Percentiles rank a stretch among this genome's conserved stretches.
These are phyloP conservation scores for Fusarium albidum DNA, from an alignment of 2,329 filamentous ascomycete species.

Conservation along the genomic window DNA sequence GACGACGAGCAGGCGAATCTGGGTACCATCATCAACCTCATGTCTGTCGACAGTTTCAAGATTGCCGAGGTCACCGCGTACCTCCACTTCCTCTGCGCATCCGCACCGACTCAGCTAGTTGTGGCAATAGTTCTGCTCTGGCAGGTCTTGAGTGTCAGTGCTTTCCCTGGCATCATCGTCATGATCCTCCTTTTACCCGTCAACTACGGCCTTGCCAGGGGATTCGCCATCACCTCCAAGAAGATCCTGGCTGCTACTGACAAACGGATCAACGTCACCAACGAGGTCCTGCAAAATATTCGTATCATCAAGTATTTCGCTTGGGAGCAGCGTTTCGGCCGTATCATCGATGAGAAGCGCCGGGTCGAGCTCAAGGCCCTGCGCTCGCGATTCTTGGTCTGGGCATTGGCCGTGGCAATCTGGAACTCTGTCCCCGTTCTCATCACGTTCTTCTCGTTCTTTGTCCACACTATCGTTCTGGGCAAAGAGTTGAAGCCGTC, in stretches of 20 bases:
- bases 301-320: constrained; percentile 99
- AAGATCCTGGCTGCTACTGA: constrained; percentile 92
- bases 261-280: constrained; percentile 94
- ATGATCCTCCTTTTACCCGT: constrained; percentile 90
- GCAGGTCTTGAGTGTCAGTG: constrained; percentile 88
- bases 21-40: constrained; percentile 98
- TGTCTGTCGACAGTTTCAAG: constrained; percentile 99
- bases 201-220: constrained; percentile 87
- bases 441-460: constrained; percentile 96
- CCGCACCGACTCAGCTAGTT: constrained; percentile 86
- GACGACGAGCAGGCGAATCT: constrained; percentile 83
- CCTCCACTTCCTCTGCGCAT: constrained; percentile 93
- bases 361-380: constrained; percentile 79
- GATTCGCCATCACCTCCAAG: constrained; percentile 88
- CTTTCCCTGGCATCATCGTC: constrained; percentile 89
- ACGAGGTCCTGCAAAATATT: constrained; percentile 96
- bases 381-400: constrained; percentile 85
- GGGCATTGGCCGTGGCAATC: constrained; percentile 89
- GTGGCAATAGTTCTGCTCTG: constrained; percentile 86
- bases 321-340: constrained; percentile 92
- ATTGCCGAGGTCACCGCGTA: constrained; percentile 95
- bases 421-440: constrained; percentile 97
- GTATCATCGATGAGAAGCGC: constrained; percentile 89
- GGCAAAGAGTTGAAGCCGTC: constrained; percentile 90
- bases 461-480: constrained; percentile 91